These are phyloP conservation scores for Serendipita sp. DNA, from an alignment of 768 basidiomycete genomes.

Conservation along the genomic window DNA sequence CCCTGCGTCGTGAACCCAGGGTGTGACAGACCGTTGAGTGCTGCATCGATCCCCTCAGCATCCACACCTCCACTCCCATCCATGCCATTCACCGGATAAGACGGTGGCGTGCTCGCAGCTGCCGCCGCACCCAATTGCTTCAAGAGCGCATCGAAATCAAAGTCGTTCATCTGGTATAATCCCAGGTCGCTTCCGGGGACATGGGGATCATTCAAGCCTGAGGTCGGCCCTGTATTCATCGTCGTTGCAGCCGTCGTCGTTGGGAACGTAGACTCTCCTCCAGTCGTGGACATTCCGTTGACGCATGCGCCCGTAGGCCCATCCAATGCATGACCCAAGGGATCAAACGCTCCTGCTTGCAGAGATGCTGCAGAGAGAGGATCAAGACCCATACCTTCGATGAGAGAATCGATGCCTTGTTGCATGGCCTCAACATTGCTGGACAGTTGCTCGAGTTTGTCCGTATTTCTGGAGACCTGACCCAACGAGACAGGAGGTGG, in stretches of 20 bases:
- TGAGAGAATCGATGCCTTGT: constrained; percentile 51
- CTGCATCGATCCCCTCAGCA: not conserved
- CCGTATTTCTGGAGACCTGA: not conserved
- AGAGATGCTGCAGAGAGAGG: constrained; percentile 16
- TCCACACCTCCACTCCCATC: no score
- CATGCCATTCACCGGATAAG: not conserved
- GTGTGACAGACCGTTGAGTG: not conserved
- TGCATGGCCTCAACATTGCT: constrained; percentile 45
- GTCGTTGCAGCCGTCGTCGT: not conserved
- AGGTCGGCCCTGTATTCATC: not conserved
- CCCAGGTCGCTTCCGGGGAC: not conserved
- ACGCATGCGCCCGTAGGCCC: no score
- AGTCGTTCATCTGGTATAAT: not conserved
- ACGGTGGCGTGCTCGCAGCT: not conserved
- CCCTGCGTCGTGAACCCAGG: not conserved
- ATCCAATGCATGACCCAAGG: no score
- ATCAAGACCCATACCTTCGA: constrained; percentile 56
- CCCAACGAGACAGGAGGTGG: not conserved
- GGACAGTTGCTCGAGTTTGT: not conserved
- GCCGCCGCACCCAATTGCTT: constrained; percentile 1
- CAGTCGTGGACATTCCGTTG: no score
- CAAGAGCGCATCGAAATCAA: not conserved
- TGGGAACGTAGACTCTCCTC: not conserved
- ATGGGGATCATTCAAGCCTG: not conserved
- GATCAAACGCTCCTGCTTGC: not conserved